Evolutionary conservation across 2,329 filamentous ascomycete genomes (phyloP).

Genomic region (Fusarium incarnatum): DNA sequence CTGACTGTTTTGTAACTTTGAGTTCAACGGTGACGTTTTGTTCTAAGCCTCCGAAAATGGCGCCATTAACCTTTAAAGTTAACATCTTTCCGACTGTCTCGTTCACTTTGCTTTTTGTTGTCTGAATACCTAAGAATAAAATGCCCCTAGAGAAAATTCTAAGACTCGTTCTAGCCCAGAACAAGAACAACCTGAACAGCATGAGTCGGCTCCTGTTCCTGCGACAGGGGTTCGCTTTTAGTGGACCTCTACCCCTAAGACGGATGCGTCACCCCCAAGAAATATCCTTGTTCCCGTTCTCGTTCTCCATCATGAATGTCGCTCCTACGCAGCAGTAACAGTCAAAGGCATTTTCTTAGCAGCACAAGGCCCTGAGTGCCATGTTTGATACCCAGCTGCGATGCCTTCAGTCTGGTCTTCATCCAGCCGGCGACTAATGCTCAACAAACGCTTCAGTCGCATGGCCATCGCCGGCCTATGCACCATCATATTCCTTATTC

Average conservation of each 20-base stretch:
- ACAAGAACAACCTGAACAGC: neutral
- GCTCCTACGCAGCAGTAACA: neutral
- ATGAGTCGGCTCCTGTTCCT: neutral
- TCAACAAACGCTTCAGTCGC: constrained; percentile 51
- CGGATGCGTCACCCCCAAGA: constrained; percentile 17
- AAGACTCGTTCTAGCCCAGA: constrained; percentile 1
- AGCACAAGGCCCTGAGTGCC: constrained; percentile 37
- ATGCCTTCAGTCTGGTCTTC: constrained; percentile 45
- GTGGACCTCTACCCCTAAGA: constrained; percentile 29
- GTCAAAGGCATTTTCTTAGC: neutral
- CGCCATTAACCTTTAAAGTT: neutral
- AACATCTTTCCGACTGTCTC: neutral
- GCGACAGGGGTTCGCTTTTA: constrained; percentile 23
- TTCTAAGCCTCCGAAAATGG: neutral
- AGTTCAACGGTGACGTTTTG: neutral
- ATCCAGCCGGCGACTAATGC: constrained; percentile 44
- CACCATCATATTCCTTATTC: constrained; percentile 41
- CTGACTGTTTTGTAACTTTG: neutral
- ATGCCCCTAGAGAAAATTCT: neutral
- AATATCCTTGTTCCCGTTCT: constrained; percentile 2
- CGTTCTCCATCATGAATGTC: constrained; percentile 21
- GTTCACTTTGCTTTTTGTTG: neutral
- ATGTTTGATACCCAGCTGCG: constrained; percentile 39
- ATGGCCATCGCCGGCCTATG: constrained; percentile 42
- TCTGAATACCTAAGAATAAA: neutral